Evolutionary conservation across 2,329 filamentous ascomycete genomes (phyloP), one percentile per base, ranked within the genome.

Genomic region (Trichoderma hamatum): DNA sequence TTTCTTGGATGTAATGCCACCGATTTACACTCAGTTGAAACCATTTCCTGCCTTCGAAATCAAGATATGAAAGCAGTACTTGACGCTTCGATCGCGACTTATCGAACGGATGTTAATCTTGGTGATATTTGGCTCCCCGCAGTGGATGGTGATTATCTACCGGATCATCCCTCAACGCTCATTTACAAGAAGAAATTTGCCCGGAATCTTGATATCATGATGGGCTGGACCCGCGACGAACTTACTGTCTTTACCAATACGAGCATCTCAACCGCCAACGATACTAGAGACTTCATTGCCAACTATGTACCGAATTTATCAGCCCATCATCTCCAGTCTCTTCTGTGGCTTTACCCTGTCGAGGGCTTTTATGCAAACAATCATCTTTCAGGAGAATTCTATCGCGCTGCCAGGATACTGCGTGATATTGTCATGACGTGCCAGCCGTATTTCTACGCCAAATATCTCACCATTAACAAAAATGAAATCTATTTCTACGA

Each of bases 141-240:
- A 0, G 82, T 82, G 13, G 83, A 84, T 66, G 79, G 76, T 36
- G 78, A 82, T 55, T 82, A 81, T 14, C 74, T 84, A 7, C 80
- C 80, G 32, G 74, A 72, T 21, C 74, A 80, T 56, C 82, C 81
- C 21, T 86, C 85, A 19, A 75, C 83, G 5, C 86, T 89, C 72
- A 80, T 92, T 9, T 78, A 79, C 0, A 77, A 83, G 5, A 88
- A 87, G 32, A 82, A 83, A 14, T 91, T 91, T 72, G 85, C 90
- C 70, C 84, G 87, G 67, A 9, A 58, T 58, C 86, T 92, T 0
- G 88, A 88, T 2, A 85, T 90, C 61, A 83, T 92, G 28, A 80
- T 84, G 51, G 89, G 90, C 16, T 85, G 83, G 83, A 78, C 76
- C 51, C 74, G 84, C 34, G 76, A 82, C 67, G 84, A 86, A 72